Evolutionary conservation across 345 rosid genomes (phyloP).

Genomic region (Acer yangbiense): DNA sequence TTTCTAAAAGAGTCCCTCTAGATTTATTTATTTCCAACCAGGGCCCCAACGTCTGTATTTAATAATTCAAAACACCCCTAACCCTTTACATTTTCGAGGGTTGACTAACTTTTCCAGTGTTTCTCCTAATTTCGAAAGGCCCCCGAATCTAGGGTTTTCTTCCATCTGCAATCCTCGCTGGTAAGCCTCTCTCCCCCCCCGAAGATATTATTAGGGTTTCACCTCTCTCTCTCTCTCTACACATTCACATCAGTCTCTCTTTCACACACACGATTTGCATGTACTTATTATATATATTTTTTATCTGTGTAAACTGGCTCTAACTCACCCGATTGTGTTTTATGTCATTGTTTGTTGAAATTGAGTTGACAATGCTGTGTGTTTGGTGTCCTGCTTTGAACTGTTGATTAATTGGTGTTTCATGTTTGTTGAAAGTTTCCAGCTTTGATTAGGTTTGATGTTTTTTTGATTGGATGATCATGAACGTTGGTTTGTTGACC

Average conservation of each 20-base stretch:
- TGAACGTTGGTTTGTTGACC: conserved; percentile 22
- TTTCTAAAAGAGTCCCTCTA: conserved; percentile 14
- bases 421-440: conserved; percentile 14
- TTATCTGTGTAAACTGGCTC: not conserved
- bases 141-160: conserved; percentile 48
- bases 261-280: not conserved
- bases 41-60: conserved; percentile 13
- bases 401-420: conserved; percentile 10
- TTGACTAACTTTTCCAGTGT: conserved; percentile 19
- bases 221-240: not conserved
- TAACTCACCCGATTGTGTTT: not conserved
- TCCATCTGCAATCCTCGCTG: conserved; percentile 22
- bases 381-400: conserved; percentile 7
- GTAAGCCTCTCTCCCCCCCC: conserved; percentile 21
- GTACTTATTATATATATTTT: not conserved
- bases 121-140: conserved; percentile 29
- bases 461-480: conserved; percentile 19
- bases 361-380: not conserved
- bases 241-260: not conserved
- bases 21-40: not conserved
- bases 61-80: conserved; percentile 26
- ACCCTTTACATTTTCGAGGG: not conserved
- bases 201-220: conserved; percentile 3
- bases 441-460: conserved; percentile 12
- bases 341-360: not conserved